phyloP scores from a whole-genome alignment of 2,329 filamentous ascomycete genomes.

The Aplosporella prunicola region DNA sequence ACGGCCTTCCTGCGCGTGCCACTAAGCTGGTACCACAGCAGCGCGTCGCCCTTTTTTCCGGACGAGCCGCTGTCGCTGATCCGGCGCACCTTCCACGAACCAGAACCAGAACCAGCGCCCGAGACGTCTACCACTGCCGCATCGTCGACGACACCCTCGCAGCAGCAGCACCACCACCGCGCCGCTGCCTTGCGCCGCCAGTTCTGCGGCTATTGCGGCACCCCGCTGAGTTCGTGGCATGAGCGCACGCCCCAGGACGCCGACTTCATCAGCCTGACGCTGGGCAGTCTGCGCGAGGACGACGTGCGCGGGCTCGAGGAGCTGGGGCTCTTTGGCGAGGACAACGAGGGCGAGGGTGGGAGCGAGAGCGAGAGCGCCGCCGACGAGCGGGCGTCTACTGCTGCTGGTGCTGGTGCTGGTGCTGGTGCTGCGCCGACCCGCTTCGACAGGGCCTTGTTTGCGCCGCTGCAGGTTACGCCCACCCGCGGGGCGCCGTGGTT shows the following conservation, averaged over 20 bases:
- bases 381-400: conserved; percentile 15
- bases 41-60: conserved; percentile 63
- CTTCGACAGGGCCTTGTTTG: conserved; percentile 7
- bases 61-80: conserved; percentile 53
- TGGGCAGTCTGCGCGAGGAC: conserved; percentile 65
- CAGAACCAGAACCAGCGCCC: too few relatives aligned
- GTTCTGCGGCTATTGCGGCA: conserved; percentile 90
- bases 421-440: conserved; percentile 20
- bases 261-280: conserved; percentile 68
- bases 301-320: conserved; percentile 67
- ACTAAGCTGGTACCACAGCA: conserved; percentile 68
- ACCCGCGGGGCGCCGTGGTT: conserved; percentile 70
- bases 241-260: conserved; percentile 62
- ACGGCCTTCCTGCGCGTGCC: conserved; percentile 78
- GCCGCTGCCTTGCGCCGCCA: conserved; percentile 47
- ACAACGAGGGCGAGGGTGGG: conserved; percentile 22
- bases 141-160: conserved; percentile 32
- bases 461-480: conserved; percentile 17
- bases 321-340: conserved; percentile 56
- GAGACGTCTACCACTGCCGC: conserved; percentile 37
- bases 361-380: conserved; percentile 11
- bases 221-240: conserved; percentile 73
- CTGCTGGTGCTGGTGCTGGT: conserved; percentile 18
- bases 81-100: conserved; percentile 32
- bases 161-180: conserved; percentile 36